Evolutionary conservation across 2,329 filamentous ascomycete genomes (phyloP).

Genomic region (Monosporascus sp.): DNA sequence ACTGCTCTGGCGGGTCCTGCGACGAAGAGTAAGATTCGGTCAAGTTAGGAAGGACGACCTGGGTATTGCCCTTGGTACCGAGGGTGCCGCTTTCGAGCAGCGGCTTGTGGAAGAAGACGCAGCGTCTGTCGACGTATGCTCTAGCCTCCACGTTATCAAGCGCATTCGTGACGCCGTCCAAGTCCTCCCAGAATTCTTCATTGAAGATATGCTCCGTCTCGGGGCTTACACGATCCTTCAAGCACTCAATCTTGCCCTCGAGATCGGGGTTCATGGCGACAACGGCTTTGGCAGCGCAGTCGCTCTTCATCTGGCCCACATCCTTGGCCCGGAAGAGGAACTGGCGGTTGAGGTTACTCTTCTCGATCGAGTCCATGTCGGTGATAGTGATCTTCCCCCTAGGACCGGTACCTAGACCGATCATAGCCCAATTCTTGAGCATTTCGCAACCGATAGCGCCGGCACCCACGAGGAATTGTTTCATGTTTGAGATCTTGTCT

Average conservation of each 20-base stretch:
- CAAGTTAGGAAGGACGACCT: constrained; percentile 83
- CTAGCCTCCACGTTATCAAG: constrained; percentile 96
- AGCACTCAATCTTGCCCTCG: constrained; percentile 72
- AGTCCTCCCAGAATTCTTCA: constrained; percentile 79
- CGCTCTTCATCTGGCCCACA: constrained; percentile 95
- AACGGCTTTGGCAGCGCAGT: constrained; percentile 84
- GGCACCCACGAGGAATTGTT: constrained; percentile 90
- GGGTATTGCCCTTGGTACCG: constrained; percentile 98
- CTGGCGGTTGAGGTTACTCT: constrained; percentile 96
- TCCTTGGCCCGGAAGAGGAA: constrained; percentile 93
- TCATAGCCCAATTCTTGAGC: constrained; percentile 99
- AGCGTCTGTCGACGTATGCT: constrained; percentile 92
- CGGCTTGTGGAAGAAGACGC: constrained; percentile 97
- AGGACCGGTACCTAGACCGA: constrained; percentile 83
- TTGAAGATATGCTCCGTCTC: constrained; percentile 95
- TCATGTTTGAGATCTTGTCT: constrained; percentile 84
- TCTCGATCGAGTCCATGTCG: constrained; percentile 98
- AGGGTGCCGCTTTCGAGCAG: constrained; percentile 94
- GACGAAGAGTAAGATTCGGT: constrained; percentile 98
- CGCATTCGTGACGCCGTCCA: constrained; percentile 94
- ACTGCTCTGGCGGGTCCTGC: constrained; percentile 95
- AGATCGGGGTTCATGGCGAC: constrained; percentile 94
- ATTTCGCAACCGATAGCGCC: constrained; percentile 98
- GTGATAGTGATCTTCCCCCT: constrained; percentile 88
- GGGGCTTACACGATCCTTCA: constrained; percentile 83